Evolutionary conservation across 2,329 filamentous ascomycete genomes (phyloP).

Genomic region (Apiospora phragmitis): DNA sequence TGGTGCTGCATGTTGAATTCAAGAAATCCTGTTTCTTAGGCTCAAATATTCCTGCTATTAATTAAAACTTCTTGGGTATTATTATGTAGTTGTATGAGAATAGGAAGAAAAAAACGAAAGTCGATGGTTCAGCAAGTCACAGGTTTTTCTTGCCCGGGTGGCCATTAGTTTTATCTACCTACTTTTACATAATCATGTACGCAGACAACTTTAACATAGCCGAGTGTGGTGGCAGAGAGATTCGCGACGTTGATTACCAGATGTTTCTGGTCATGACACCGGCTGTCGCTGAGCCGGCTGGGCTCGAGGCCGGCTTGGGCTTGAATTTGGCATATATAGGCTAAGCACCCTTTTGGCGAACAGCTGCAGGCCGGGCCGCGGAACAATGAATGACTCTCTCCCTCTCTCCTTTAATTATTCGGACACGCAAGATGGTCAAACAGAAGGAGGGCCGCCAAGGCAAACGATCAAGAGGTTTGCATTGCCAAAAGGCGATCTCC

Average conservation of each 20-base stretch:
- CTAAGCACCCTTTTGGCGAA: not conserved
- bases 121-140: not conserved
- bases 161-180: not conserved
- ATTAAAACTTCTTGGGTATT: not conserved
- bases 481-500: not conserved
- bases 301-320: not conserved
- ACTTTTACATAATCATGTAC: too few relatives aligned
- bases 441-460: not conserved
- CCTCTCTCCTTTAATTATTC: not conserved
- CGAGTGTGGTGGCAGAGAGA: not conserved
- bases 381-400: not conserved
- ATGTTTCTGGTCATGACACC: conserved; percentile 1
- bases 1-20: not conserved
- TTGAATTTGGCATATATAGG: not conserved
- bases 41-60: not conserved
- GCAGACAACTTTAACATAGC: not conserved
- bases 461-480: not conserved
- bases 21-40: not conserved
- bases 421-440: not conserved
- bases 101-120: not conserved
- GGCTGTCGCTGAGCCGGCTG: not conserved
- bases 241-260: not conserved
- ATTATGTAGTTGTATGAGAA: not conserved
- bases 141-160: not conserved
- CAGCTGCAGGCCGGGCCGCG: not conserved